phyloP scores from a whole-genome alignment of 305 asterid genomes.

The Andrographis paniculata region DNA sequence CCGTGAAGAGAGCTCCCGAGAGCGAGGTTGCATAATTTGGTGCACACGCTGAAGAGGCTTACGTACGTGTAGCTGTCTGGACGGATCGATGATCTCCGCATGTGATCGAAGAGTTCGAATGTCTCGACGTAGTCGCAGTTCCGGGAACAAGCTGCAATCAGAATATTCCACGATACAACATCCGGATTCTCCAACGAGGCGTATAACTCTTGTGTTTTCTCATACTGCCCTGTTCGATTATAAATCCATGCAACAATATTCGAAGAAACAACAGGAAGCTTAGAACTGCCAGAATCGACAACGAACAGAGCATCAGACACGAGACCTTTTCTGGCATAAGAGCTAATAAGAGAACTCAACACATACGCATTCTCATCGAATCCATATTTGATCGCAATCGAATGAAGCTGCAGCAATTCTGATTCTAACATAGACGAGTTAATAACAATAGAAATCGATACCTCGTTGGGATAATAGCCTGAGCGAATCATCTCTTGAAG shows the following conservation, averaged over 20 bases:
- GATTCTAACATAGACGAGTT: neutral
- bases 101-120: conserved; percentile 9
- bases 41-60: conserved; percentile 13
- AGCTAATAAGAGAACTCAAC: conserved; percentile 9
- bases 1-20: conserved; percentile 11
- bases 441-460: conserved; percentile 3
- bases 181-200: conserved; percentile 11
- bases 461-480: conserved; percentile 4
- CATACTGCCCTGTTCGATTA: conserved; percentile 1
- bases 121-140: conserved; percentile 10
- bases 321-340: conserved; percentile 6
- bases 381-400: conserved; percentile 6
- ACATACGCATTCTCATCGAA: conserved; percentile 10
- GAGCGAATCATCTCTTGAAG: conserved; percentile 6
- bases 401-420: conserved; percentile 11
- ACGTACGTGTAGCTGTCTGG: conserved; percentile 14
- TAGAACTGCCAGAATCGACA: neutral
- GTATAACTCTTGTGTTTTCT: conserved; percentile 12
- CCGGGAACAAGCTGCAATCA: conserved; percentile 15
- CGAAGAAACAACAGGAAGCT: conserved; percentile 1
- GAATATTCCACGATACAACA: conserved; percentile 8
- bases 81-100: conserved; percentile 5
- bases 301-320: conserved; percentile 1
- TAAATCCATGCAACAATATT: conserved; percentile 10
- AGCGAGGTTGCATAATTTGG: conserved; percentile 6